A percentile compares a stretch with the other conserved stretches of the same genome.
These are phyloP conservation scores for Amauroascus niger DNA, from an alignment of 2,329 filamentous ascomycete genomes.

Conservation along the genomic window DNA sequence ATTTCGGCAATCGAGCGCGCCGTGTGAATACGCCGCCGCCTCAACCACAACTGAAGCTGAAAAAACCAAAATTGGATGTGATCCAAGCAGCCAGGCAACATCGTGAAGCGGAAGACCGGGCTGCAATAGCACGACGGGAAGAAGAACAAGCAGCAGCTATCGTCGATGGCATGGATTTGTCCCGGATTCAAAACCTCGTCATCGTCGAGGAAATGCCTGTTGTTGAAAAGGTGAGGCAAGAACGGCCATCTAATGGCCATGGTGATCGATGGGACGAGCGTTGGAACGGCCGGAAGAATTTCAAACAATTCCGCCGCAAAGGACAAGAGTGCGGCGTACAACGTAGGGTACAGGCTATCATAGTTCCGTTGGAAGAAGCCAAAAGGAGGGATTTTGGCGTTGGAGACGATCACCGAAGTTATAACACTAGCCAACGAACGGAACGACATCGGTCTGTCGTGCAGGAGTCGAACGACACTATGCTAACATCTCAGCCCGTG, in stretches of 20 bases:
- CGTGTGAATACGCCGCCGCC: conserved; percentile 21
- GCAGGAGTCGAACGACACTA: conserved; percentile 7
- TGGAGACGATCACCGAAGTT: conserved; percentile 65
- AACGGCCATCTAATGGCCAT: conserved; percentile 26
- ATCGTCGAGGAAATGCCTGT: conserved; percentile 70
- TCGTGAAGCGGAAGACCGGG: conserved; percentile 45
- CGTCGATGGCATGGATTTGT: conserved; percentile 58
- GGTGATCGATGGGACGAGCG: conserved; percentile 68
- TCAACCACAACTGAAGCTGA: conserved; percentile 35
- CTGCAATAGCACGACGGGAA: conserved; percentile 47
- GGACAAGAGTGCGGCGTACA: conserved; percentile 30
- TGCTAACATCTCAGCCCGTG: conserved; percentile 6
- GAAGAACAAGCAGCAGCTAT: conserved; percentile 57
- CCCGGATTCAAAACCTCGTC: conserved; percentile 61
- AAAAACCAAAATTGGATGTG: conserved; percentile 56
- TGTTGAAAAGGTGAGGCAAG: conserved; percentile 23
- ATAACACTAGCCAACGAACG: conserved; percentile 24
- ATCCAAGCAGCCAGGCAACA: conserved; percentile 52
- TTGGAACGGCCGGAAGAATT: conserved; percentile 95
- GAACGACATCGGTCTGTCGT: conserved; percentile 19
- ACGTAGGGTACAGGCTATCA: conserved; percentile 46
- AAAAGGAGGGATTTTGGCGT: conserved; percentile 62
- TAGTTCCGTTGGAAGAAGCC: conserved; percentile 63
- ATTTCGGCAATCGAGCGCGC: conserved; percentile 53
- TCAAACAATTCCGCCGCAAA: conserved; percentile 63